Evolutionary conservation across 2,329 filamentous ascomycete genomes (phyloP).

Genomic region (Thielaviopsis euricoi): DNA sequence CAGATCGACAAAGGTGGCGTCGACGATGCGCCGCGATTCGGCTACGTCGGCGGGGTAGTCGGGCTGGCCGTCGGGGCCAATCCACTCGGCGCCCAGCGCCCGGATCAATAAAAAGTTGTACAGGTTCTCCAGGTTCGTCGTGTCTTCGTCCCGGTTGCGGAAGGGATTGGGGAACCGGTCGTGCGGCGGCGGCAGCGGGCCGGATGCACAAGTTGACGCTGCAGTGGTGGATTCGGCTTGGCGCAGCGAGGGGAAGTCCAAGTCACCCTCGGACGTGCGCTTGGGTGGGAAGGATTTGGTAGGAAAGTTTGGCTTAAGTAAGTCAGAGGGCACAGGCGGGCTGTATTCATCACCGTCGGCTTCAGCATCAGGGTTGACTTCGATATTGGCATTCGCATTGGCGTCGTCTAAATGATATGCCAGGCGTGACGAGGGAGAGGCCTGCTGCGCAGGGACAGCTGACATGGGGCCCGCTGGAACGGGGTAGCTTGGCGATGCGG

Average conservation of each 20-base stretch:
- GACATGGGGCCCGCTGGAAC: conserved; percentile 22
- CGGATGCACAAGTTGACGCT: not conserved
- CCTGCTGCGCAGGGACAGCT: conserved; percentile 30
- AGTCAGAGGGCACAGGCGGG: not conserved
- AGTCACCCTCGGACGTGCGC: conserved; percentile 2
- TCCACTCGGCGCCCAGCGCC: conserved; percentile 34
- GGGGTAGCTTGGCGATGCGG: not conserved
- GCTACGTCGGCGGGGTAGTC: conserved; percentile 29
- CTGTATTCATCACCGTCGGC: not conserved
- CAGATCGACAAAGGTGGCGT: conserved; percentile 36
- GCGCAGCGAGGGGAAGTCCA: conserved; percentile 6
- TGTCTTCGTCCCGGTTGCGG: conserved; percentile 22
- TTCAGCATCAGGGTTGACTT: not conserved
- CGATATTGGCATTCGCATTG: not conserved
- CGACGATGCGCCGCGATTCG: conserved; percentile 37
- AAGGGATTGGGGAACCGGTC: conserved; percentile 11
- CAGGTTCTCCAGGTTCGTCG: conserved; percentile 41
- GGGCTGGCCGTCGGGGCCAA: conserved; percentile 27
- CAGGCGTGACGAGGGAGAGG: not conserved
- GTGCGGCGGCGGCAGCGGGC: not conserved
- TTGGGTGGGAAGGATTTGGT: conserved; percentile 6
- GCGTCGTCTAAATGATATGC: not conserved
- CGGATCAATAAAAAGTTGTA: conserved; percentile 36
- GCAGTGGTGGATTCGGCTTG: not conserved
- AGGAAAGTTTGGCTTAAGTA: conserved; percentile 4